Base-by-base conservation (phyloP, 352 stramenopile genomes). In the Phytophthora litchii region DNA sequence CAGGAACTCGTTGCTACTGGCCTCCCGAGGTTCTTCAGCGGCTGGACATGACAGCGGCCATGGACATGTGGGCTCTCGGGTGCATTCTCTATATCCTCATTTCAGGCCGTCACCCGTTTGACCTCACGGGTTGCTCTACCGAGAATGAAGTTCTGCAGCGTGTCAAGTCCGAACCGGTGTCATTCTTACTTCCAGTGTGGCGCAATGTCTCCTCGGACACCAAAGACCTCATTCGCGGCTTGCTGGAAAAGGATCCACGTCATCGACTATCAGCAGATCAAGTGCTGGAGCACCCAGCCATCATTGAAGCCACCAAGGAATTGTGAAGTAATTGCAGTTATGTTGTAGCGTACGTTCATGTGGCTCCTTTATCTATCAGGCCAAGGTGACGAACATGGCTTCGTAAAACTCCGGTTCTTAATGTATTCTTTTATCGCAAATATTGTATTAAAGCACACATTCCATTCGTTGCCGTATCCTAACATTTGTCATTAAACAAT, bases 31-130 rank as follows among this genome's bases (percentile, higher is more conserved):
- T 88, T 52, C 64, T 96, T 9, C 32, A 67, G 21, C 48, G 46
- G 9, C 69, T 81, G 29, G 66, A 78, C 38, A 86, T 89, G 44
- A 86, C 78, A 8, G 48, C 86, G 2, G 83, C 82, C 4, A 92
- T 95, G 81, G 88, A 96, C 54, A 91, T 95, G 74, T 96, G 88
- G 88, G 80, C 87, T 4, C 74, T 96, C 4, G 88, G 88, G 2
- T 96, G 87, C 63, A 83, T 96, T 38, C 60, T 96, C 38, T 96
- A 91, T 65, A 96, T 96, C 53, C 78, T 96, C 58, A 76, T 96
- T 49, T 78, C 76, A 14, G 88, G 88, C 1, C 72, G 81, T 17
- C 88, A 96, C 38, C 88, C 88, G n/a, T 96, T 96, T 55, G 88
- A 96, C 52, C 73, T 88, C 35, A 85, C 77, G 25, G 88, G 88